Base-by-base conservation (phyloP, 768 basidiomycete species). In the Amyloporia xantha region DNA sequence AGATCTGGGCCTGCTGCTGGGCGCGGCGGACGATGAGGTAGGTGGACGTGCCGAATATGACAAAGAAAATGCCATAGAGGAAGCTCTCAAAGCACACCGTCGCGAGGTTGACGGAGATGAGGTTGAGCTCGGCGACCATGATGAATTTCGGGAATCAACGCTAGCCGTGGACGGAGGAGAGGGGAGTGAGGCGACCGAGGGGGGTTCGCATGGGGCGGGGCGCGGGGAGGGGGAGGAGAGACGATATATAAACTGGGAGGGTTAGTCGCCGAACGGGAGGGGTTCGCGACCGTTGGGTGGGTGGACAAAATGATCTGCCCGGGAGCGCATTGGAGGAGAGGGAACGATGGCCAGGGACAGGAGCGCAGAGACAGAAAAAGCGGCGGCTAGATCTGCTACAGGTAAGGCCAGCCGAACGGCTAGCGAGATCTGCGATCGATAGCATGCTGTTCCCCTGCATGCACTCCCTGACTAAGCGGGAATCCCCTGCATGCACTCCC, bases 21-120 rank as follows among this genome's bases (percentile, higher is more conserved):
- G n/a, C 24, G 3, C 26, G 21, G 7, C 15, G 24, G 24, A 43
- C 9, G 17, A 43, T n/a, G 42, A 43, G 42, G n/a, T 27, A 43
- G 12, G 42, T 26, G 4, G 42, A 43, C 11, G 42, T 28, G 26
- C 21, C 42, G 10, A 11, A 43, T 9, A 43, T 23, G 42, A 43
- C 23, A 26, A n/a, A 26, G 42, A 43, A 26, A 13, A 43, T 43
- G 42, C 42, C 42, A 28, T 43, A 43, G 23, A 43, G 26, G 24
- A 5, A 43, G 26, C 42, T 43, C 26, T 43, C 42, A 7, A 43
- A 12, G 42, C 24, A 28, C 26, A 24, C 42, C 21, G 42, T 43
- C 21, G 42, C 42, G 4, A 43, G 42, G 26, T 43, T 43, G 13
- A 43, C 42, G 24, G 24, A 26, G n/a, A 43, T 28, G 17, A 43